Evolutionary conservation across 768 basidiomycete genomes (phyloP).

Genomic region (Suillus sp.): DNA sequence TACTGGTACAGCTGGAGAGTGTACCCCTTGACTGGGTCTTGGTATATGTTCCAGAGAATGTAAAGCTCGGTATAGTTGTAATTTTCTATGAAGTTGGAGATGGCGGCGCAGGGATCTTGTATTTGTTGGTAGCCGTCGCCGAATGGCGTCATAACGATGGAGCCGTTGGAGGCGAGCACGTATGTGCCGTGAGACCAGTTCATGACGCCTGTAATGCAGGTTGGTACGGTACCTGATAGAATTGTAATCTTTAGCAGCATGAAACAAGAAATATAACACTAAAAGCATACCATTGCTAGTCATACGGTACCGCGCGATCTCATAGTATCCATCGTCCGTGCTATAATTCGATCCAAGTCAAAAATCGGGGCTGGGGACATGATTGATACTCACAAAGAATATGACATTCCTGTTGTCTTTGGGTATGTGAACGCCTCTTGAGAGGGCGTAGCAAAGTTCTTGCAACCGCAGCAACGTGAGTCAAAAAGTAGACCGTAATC

Average conservation of each 20-base stretch:
- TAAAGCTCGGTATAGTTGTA: slow-evolving; percentile 81
- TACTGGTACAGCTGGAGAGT: slow-evolving; percentile 79
- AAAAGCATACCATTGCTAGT: slow-evolving; percentile 70
- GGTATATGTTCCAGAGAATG: slow-evolving; percentile 68
- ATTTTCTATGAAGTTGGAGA: slow-evolving; percentile 82
- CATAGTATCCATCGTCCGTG: slow-evolving; percentile 76
- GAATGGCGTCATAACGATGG: slow-evolving; percentile 71
- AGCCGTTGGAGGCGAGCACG: slow-evolving; percentile 70
- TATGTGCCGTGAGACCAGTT: slow-evolving; percentile 90
- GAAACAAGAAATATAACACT: background rate
- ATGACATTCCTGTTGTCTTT: slow-evolving; percentile 80
- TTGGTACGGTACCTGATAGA: slow-evolving; percentile 69
- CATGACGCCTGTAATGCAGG: slow-evolving; percentile 87
- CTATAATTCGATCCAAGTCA: slow-evolving; percentile 37
- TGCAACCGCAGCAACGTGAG: slow-evolving; percentile 15
- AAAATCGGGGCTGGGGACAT: background rate
- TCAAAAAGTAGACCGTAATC: background rate
- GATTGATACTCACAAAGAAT: slow-evolving; percentile 71
- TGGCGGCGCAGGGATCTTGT: slow-evolving; percentile 89
- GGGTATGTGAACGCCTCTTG: slow-evolving; percentile 87
- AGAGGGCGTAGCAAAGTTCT: slow-evolving; percentile 86
- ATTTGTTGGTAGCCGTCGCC: slow-evolving; percentile 93
- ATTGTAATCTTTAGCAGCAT: background rate
- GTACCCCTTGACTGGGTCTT: slow-evolving; percentile 59
- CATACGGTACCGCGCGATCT: slow-evolving; percentile 91